Conservation (phyloP, 2,329 filamentous ascomycete genomes). For the Exophiala lecanii-corni region DNA sequence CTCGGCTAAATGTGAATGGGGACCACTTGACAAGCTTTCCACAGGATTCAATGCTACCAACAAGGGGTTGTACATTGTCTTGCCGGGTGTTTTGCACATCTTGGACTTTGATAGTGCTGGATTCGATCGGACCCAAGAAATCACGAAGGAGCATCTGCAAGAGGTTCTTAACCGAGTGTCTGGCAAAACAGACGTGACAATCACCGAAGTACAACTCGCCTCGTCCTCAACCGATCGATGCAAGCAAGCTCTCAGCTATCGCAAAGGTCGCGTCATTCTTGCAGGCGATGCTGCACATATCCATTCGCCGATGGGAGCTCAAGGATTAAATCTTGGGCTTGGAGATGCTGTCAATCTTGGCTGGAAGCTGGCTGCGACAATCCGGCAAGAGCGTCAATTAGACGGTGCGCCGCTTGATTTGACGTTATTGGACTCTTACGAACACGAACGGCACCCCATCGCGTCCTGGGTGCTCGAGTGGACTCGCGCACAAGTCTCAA, state of each 20-base stretch:
- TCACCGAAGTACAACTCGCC: conserved; percentile 12
- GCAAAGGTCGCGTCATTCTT: conserved; percentile 30
- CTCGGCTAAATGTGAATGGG: conserved; percentile 31
- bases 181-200: conserved; percentile 10
- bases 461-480: conserved; percentile 33
- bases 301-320: conserved; percentile 31
- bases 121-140: conserved; percentile 12
- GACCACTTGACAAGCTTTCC: conserved; percentile 27
- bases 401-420: conserved; percentile 11
- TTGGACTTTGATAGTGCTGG: conserved; percentile 17
- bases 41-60: conserved; percentile 28
- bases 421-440: conserved; percentile 29
- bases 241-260: conserved; percentile 23
- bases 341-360: conserved; percentile 34
- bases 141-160: conserved; percentile 27
- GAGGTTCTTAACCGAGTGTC: conserved; percentile 10
- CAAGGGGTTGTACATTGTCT: conserved; percentile 30
- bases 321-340: conserved; percentile 34
- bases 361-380: conserved; percentile 32
- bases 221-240: conserved; percentile 12
- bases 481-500: conserved; percentile 36
- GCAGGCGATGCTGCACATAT: conserved; percentile 34
- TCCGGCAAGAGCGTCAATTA: conserved; percentile 20
- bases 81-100: conserved; percentile 24
- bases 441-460: conserved; percentile 31